phyloP scores from a whole-genome alignment of 2,329 filamentous ascomycete species.

The Colletotrichum sp. region DNA sequence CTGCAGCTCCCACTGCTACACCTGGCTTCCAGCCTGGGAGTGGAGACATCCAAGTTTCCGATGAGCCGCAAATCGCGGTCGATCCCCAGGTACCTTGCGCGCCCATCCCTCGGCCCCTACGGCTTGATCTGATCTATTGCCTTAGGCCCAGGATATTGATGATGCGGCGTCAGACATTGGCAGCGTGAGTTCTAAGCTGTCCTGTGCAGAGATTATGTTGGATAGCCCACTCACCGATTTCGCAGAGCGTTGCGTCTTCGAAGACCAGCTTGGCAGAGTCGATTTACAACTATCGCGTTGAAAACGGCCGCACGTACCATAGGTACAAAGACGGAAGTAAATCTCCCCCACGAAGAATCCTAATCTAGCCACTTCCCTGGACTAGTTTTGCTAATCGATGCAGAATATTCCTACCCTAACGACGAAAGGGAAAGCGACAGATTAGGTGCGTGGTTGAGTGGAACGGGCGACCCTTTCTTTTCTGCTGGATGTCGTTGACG shows the following conservation, averaged over 20 bases:
- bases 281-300: background rate
- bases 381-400: background rate
- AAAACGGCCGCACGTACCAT: background rate
- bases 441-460: background rate
- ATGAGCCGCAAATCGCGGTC: background rate
- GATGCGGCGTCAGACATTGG: background rate
- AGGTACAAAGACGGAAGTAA: background rate
- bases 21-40: fast-evolving
- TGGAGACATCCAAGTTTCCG: background rate
- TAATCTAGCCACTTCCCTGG: background rate
- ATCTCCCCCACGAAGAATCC: too few species aligned
- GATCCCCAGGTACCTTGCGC: background rate
- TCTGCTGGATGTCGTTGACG: background rate
- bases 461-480: background rate
- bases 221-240: background rate
- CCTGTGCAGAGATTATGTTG: fast-evolving
- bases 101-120: fast-evolving
- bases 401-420: background rate
- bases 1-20: background rate
- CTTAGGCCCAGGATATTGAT: background rate
- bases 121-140: background rate
- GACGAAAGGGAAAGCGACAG: background rate
- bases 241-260: background rate
- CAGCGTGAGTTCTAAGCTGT: background rate
- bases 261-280: background rate